Base-by-base conservation (phyloP, 1,139 yeast genomes). In the Zhuliangozyma blackwelliae region DNA sequence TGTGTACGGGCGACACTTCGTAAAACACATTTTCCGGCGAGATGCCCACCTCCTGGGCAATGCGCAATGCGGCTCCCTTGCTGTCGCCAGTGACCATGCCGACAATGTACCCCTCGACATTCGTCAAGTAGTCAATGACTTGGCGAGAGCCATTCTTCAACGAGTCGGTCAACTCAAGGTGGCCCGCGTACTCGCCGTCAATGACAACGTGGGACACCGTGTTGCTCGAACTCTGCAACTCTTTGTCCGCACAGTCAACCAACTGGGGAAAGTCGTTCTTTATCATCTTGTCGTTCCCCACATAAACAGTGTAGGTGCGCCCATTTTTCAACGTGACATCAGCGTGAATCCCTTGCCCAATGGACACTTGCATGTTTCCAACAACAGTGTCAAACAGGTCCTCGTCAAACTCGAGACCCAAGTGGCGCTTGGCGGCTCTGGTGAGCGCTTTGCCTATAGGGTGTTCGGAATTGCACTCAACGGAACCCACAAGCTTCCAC, bases 11-110 rank as follows among this genome's bases (percentile, higher is more conserved):
- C 0, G 83, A 68, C 1, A 87, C 79, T 43, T 82, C 89, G 38
- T 94, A 81, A 67, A 80, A 86, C 4, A 87, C 79, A 50, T 84
- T 79, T 6, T 70, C 64, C 7, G 59, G 54, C 0, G 82, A 74
- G 16, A 94, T 82, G 1, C 89, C 94, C 33, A 88, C 74, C 37
- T 75, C 72, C 9, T 55, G 49, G 0, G 95, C 96, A 28, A 88
- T 76, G 38, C 71, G 69, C 28, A 63, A 54, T 0, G 96, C 95
- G 1, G 86, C 79, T 21, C 65, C 65, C 6, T 58, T 59, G 41
- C 79, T 77, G 56, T 92, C 99, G 32, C 99, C 99, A 1, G 96
- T 88, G 2, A 92, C 86, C 77, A 92, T 82, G 7, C 90, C 95
- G n/a, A 89, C 81, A 10, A 73, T 68, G 48, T 78, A 75, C 0